Base-by-base conservation (phyloP, 2,329 filamentous ascomycete species). In the Elsinoe fawcettii region DNA sequence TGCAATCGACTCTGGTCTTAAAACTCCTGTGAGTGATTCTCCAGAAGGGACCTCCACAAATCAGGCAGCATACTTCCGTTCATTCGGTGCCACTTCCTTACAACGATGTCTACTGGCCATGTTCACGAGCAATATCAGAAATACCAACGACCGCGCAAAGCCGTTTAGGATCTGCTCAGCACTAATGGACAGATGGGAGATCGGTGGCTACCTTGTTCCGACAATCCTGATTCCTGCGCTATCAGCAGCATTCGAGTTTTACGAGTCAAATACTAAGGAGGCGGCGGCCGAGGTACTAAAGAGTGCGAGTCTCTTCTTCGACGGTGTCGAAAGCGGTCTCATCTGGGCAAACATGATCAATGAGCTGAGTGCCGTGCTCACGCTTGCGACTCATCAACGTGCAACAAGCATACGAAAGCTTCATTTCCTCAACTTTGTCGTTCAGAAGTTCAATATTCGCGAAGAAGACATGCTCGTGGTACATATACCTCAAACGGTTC, bases 131-230 rank as follows among this genome's bases (percentile, higher is more conserved):
- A 72, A 77, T 41, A 75, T 75, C 43, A 69, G 66, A 4, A 76
- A 76, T 56, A 80, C 87, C 1, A 71, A 80, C 0, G 89, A 95
- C 66, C 80, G 85, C 68, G 89, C 90, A 18, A 84, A 85, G 37
- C 92, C 93, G 0, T 96, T 95, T 67, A 85, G 91, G 58, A 89
- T 97, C 61, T 95, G 90, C 66, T 79, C 97, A 2, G 96, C 95
- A 14, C 77, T 99, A 55, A 97, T 99, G 93, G 93, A 99, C 72
- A 85, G 91, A 59, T 97, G 90, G 91, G 93, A 99, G 69, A 92
- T 99, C 62, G 93, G 93, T 27, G 90, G 90, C 1, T 78, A 92
- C 16, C 84, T 99, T 47, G 86, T 97, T 1, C 88, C 91, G 0
- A 85, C 90, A 60, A 82, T 97, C 12, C 97, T 99, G 66, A 76